Conservation (phyloP, 1,284 basidiomycete genomes). For the Sanguinoderma infundibulare region DNA sequence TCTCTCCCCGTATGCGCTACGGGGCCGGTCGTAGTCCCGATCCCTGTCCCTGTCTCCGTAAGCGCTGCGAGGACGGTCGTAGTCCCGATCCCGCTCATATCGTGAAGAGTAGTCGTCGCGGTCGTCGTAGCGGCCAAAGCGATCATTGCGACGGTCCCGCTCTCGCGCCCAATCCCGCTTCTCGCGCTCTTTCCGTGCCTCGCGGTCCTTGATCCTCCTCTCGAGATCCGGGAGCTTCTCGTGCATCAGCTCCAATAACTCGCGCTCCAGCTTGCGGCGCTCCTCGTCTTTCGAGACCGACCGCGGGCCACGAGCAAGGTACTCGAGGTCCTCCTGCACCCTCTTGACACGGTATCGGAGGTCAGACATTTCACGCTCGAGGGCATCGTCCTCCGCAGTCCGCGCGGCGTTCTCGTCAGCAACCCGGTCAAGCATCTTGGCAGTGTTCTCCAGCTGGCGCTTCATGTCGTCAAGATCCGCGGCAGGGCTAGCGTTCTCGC, state of each 20-base stretch:
- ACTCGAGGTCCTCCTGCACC: slow-evolving; percentile 94
- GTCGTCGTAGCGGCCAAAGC: slow-evolving; percentile 72
- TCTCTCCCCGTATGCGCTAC: slow-evolving; percentile 37
- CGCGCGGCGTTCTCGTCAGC: slow-evolving; percentile 63
- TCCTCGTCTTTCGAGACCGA: slow-evolving; percentile 85
- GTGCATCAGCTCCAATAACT: slow-evolving; percentile 87
- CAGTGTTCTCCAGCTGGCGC: slow-evolving; percentile 82
- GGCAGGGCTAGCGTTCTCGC: slow-evolving; percentile 71
- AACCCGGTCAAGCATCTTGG: slow-evolving; percentile 80
- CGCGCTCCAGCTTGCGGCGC: slow-evolving; percentile 86
- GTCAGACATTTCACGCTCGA: slow-evolving; percentile 91
- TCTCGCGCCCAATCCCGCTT: slow-evolving; percentile 81
- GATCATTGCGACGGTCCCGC: slow-evolving; percentile 86
- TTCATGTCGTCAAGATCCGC: slow-evolving; percentile 89
- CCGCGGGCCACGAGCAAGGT: slow-evolving; percentile 81
- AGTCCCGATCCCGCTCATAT: slow-evolving; percentile 43
- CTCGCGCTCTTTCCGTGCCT: slow-evolving; percentile 78
- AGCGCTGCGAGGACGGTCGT: slow-evolving; percentile 43
- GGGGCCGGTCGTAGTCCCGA: slow-evolving; percentile 43
- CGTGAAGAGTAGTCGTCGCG: slow-evolving; percentile 38
- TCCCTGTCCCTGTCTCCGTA: slow-evolving; percentile 37
- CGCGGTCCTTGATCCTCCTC: slow-evolving; percentile 81
- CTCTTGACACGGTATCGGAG: slow-evolving; percentile 86
- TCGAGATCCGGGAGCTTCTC: slow-evolving; percentile 93
- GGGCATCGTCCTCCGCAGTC: slow-evolving; percentile 83